phyloP scores from a whole-genome alignment of 495 filamentous ascomycete genomes.

The Penicilliopsis zonata region DNA sequence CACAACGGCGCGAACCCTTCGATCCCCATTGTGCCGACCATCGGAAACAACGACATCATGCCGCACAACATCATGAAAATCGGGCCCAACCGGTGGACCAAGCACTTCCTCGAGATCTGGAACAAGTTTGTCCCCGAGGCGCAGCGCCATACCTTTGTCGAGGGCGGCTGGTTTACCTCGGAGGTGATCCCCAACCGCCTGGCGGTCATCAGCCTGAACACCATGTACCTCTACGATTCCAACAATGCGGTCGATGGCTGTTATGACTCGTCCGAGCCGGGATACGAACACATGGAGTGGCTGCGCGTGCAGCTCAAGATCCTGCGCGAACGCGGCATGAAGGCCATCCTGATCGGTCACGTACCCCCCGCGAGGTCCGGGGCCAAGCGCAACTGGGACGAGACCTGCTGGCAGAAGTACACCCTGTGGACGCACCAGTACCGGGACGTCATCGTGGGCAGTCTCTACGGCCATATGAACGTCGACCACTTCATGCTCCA shows the following conservation, averaged over 20 bases:
- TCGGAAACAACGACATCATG: slow-evolving; percentile 96
- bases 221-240: slow-evolving; percentile 86
- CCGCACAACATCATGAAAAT: slow-evolving; percentile 87
- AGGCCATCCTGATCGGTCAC: slow-evolving; percentile 89
- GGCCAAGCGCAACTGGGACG: slow-evolving; percentile 79
- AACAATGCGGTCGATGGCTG: slow-evolving; percentile 93
- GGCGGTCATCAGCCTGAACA: slow-evolving; percentile 91
- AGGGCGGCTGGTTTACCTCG: slow-evolving; percentile 86
- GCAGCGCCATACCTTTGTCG: slow-evolving; percentile 83
- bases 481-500: slow-evolving; percentile 95
- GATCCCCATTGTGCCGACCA: slow-evolving; percentile 77
- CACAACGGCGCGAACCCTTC: slow-evolving; percentile 44
- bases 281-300: slow-evolving; percentile 95
- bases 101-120: slow-evolving; percentile 65
- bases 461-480: slow-evolving; percentile 93
- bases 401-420: slow-evolving; percentile 97
- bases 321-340: slow-evolving; percentile 73
- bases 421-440: slow-evolving; percentile 81
- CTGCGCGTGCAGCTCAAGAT: slow-evolving; percentile 80
- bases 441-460: slow-evolving; percentile 73
- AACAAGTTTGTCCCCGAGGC: slow-evolving; percentile 78
- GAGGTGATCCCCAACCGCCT: slow-evolving; percentile 84
- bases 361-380: slow-evolving; percentile 80
- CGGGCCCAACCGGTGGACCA: slow-evolving; percentile 79
- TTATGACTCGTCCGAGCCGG: slow-evolving; percentile 60